Evolutionary conservation across 164 flowering plant genomes (phyloP).

Genomic region (Warburgia ugandensis): DNA sequence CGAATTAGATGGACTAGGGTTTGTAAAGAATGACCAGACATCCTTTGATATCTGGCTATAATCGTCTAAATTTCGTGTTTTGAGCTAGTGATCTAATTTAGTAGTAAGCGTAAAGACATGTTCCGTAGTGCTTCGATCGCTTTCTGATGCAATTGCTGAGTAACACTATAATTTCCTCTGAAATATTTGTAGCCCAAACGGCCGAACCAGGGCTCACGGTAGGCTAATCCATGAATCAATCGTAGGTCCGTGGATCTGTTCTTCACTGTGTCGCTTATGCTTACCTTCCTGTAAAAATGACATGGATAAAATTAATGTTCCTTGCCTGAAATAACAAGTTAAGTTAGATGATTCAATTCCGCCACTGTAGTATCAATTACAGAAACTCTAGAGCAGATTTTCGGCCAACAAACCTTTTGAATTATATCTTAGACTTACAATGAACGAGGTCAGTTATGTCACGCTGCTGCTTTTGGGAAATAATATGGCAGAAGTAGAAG

Average conservation of each 20-base stretch:
- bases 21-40: constrained; percentile 46
- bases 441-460: too few species aligned
- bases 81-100: too few species aligned
- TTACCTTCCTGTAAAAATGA: constrained; percentile 65
- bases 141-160: constrained; percentile 48
- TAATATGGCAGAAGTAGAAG: too few species aligned
- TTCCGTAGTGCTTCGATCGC: constrained; percentile 61
- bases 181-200: constrained; percentile 82
- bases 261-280: constrained; percentile 52
- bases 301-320: too few species aligned
- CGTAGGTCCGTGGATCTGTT: constrained; percentile 80
- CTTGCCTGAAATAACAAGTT: too few species aligned
- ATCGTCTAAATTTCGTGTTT: constrained; percentile 38
- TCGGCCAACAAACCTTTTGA: too few species aligned
- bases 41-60: constrained; percentile 47
- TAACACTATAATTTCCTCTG: constrained; percentile 68
- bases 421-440: too few species aligned
- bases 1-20: constrained; percentile 57
- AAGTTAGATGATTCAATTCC: too few species aligned
- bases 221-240: constrained; percentile 65
- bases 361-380: too few species aligned
- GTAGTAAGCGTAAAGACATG: constrained; percentile 48
- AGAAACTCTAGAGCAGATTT: too few species aligned
- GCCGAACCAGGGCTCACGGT: constrained; percentile 76
- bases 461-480: too few species aligned